These are phyloP conservation scores for Colletotrichum sp. DNA, from an alignment of 2,329 filamentous ascomycete genomes.

Conservation along the genomic window DNA sequence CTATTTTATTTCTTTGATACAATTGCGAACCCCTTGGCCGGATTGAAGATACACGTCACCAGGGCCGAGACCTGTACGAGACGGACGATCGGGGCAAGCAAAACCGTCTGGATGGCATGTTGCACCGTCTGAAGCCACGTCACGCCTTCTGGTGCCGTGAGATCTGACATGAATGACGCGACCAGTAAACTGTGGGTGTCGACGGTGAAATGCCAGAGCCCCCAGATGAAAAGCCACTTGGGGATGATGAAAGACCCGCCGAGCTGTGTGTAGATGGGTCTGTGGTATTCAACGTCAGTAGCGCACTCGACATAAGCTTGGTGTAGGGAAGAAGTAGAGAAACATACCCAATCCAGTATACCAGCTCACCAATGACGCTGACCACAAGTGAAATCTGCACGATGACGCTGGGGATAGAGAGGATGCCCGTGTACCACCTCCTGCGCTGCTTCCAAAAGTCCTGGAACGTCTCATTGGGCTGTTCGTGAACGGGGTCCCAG, in stretches of 20 bases:
- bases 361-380: not conserved
- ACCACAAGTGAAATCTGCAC: not conserved
- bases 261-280: not conserved
- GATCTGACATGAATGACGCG: not conserved
- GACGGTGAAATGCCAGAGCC: not conserved
- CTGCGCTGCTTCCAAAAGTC: constrained; percentile 6
- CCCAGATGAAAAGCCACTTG: not conserved
- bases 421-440: not conserved
- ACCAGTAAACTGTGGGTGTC: not conserved
- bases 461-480: not conserved
- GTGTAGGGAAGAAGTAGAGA: not conserved
- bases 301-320: fast-evolving
- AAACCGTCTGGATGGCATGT: not conserved
- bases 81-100: not conserved
- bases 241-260: not conserved
- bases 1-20: not conserved
- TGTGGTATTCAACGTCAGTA: not conserved
- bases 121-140: not conserved
- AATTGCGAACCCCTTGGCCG: not conserved
- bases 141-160: not conserved
- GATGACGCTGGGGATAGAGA: not conserved
- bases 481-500: not conserved
- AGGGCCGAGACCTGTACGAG: not conserved
- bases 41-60: not conserved
- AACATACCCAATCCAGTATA: not conserved